Evolutionary conservation across 2,329 filamentous ascomycete species (phyloP), one percentile per base, ranked within the genome.

Genomic region (Alternaria postmessia): DNA sequence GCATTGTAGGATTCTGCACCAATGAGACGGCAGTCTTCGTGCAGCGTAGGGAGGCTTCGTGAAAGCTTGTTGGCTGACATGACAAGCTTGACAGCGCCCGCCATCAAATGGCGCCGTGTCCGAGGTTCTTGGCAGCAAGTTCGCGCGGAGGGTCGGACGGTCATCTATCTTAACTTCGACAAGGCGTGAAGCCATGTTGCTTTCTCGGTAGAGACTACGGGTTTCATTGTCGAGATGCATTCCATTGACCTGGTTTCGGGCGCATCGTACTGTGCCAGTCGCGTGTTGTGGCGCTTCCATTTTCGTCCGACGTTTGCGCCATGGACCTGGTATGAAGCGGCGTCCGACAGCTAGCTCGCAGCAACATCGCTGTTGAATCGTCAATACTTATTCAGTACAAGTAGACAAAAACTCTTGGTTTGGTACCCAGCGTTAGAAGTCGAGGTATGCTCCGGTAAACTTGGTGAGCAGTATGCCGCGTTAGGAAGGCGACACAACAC

Each of bases 141-240:
- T 12, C 38, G 44, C n/a, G 22, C 51, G 57, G 57, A 59, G 36
- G 51, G 38, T 59, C 57, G 57, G 57, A 59, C 30, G 51, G 30
- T 57, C 47, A 16, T 42, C 11, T 26, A 42, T 22, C 44, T 48
- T 32, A 20, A 14, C 14, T 30, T 32, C 11, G 44, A 20, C 18
- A 14, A 32, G 28, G 44, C 44, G 28, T 48, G 28, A 20, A 48
- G 44, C 36, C 8, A n/a, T 41, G 9, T 36, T 52, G 49, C 18
- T 30, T 42, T 48, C 12, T 30, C 32, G 24, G 39, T 24, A 20
- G 18, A 20, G 12, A 20, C 12, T 22, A 5, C n/a, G 14, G 30
- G 34, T 26, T 38, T 32, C 38, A 20, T 53, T 26, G 38, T 41
- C n/a, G 38, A 22, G 11, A 52, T 22, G 11, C n/a, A 44, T 36